Evolutionary conservation across 2,329 filamentous ascomycete species (phyloP).

Genomic region (Fusarium nanum): DNA sequence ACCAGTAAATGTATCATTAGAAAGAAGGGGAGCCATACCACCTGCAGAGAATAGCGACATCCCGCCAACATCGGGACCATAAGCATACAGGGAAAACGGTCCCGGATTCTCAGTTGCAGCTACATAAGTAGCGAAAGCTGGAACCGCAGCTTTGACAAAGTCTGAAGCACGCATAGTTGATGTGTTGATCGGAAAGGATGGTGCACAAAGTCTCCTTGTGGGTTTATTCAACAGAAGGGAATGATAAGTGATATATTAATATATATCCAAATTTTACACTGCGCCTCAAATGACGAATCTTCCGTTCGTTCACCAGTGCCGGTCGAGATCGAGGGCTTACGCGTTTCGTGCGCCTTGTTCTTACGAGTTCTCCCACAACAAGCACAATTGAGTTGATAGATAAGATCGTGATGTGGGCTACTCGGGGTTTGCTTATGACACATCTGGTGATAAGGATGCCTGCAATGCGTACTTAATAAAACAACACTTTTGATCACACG

Average conservation of each 20-base stretch:
- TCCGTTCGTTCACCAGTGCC: not conserved
- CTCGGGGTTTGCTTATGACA: too few species aligned
- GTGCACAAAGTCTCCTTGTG: not conserved
- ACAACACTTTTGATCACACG: too few species aligned
- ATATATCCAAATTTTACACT: not conserved
- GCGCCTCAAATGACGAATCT: not conserved
- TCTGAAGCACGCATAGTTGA: not conserved
- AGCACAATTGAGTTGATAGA: not conserved
- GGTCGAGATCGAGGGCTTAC: not conserved
- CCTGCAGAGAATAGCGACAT: conserved; percentile 6
- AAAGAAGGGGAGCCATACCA: not conserved
- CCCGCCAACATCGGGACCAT: conserved; percentile 4
- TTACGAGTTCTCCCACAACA: not conserved
- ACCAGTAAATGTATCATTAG: rapidly evolving
- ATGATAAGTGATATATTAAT: not conserved
- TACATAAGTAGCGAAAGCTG: not conserved
- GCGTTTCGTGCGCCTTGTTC: not conserved
- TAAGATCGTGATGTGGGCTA: too few species aligned
- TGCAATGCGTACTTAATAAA: too few species aligned
- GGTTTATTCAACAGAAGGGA: not conserved
- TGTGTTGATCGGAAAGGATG: rapidly evolving
- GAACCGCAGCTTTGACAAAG: not conserved
- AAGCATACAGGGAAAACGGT: conserved; percentile 7
- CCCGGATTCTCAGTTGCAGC: not conserved
- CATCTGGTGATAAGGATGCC: too few species aligned